Percentiles rank a stretch among this genome's conserved stretches.
Conservation (phyloP, 495 filamentous ascomycete species). For the Neurospora sp. region DNA sequence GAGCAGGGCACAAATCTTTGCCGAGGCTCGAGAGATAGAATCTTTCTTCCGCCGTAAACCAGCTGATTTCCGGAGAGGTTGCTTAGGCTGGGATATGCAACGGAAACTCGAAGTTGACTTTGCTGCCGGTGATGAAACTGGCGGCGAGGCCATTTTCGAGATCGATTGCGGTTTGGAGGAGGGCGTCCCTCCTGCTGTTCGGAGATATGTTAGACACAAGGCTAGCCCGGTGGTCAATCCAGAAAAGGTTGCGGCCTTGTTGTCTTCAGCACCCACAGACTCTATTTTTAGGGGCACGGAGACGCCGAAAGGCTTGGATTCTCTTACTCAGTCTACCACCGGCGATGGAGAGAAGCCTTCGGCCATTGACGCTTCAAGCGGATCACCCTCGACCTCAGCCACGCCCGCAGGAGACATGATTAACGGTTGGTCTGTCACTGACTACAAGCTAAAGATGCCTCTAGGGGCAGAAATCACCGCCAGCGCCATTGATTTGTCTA, state of each 20-base stretch:
- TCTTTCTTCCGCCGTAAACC: constrained; percentile 65
- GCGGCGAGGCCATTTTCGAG: constrained; percentile 67
- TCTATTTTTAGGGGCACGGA: constrained; percentile 16
- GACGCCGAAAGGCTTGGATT: not conserved
- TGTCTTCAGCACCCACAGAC: not conserved
- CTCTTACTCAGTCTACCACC: not conserved
- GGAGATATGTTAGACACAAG: constrained; percentile 18
- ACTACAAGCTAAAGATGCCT: constrained; percentile 23
- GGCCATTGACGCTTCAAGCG: not conserved
- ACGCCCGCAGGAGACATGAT: not conserved
- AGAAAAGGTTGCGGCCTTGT: not conserved
- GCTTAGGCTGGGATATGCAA: constrained; percentile 87
- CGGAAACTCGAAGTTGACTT: constrained; percentile 83
- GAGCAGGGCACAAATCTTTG: constrained; percentile 54
- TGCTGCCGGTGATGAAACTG: constrained; percentile 62
- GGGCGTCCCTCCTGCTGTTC: constrained; percentile 26
- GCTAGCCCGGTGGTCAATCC: not conserved
- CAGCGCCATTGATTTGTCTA: constrained; percentile 67
- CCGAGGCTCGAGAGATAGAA: constrained; percentile 75
- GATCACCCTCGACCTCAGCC: not conserved
- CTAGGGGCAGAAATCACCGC: constrained; percentile 47
- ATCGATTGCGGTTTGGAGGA: constrained; percentile 61
- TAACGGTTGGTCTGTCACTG: constrained; percentile 21
- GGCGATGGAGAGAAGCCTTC: not conserved
- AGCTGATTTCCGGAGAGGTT: constrained; percentile 66